phyloP scores from a whole-genome alignment of 2,329 filamentous ascomycete species.

The Aspergillus melleus region DNA sequence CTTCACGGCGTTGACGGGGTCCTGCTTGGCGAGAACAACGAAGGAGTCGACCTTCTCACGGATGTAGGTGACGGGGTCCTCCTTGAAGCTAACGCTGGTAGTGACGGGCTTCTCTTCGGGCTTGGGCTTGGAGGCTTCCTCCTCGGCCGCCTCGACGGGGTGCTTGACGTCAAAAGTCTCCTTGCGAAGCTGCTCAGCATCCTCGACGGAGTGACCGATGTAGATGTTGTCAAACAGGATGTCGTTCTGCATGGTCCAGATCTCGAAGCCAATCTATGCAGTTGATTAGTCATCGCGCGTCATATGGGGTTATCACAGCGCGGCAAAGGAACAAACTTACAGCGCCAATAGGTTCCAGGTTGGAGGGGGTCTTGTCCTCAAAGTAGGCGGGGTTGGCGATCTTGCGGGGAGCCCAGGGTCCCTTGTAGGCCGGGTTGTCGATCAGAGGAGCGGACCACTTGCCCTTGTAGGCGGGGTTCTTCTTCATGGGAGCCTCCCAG shows the following conservation, averaged over 20 bases:
- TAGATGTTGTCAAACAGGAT: constrained; percentile 99
- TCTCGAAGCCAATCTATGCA: constrained; percentile 87
- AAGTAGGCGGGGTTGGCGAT: constrained; percentile 95
- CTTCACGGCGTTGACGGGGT: constrained; percentile 81
- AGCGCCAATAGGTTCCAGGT: constrained; percentile 97
- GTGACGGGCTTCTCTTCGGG: constrained; percentile 67
- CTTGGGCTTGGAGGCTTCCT: constrained; percentile 80
- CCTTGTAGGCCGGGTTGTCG: constrained; percentile 98
- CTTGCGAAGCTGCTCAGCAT: constrained; percentile 82
- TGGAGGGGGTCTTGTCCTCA: constrained; percentile 94
- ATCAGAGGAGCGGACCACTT: constrained; percentile 92
- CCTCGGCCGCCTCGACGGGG: constrained; percentile 74
- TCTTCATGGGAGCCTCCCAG: constrained; percentile 88
- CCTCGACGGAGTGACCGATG: constrained; percentile 93
- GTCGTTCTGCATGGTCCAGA: constrained; percentile 99
- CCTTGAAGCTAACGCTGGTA: constrained; percentile 77
- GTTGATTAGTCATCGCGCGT: constrained; percentile 3
- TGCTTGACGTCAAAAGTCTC: constrained; percentile 92
- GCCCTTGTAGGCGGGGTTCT: constrained; percentile 98
- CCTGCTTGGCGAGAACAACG: constrained; percentile 76
- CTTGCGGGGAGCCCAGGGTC: constrained; percentile 89
- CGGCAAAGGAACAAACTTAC: constrained; percentile 57
- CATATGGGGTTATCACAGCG: background rate
- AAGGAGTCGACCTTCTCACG: constrained; percentile 94
- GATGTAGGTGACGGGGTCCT: constrained; percentile 84